These are phyloP conservation scores for Curvularia spicifera DNA, from an alignment of 2,329 filamentous ascomycete species.

Conservation along the genomic window DNA sequence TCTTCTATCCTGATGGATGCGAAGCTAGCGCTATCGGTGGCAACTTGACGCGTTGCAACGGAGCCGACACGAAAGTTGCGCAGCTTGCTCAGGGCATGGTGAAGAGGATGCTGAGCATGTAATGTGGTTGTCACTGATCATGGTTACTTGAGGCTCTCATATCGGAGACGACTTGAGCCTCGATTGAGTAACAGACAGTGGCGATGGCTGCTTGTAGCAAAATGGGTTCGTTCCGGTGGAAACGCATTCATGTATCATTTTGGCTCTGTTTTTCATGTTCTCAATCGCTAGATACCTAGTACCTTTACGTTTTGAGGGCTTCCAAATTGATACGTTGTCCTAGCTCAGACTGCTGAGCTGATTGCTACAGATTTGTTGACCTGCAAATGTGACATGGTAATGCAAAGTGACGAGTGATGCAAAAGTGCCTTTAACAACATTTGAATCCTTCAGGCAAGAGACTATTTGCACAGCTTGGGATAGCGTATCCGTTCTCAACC, in stretches of 20 bases:
- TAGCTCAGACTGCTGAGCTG: not conserved
- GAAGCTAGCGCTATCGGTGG: conserved; percentile 55
- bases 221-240: conserved; percentile 10
- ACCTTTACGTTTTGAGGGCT: conserved; percentile 3
- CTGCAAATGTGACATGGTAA: not conserved
- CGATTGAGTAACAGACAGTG: not conserved
- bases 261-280: not conserved
- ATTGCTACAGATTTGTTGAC: not conserved
- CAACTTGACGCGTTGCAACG: conserved; percentile 32
- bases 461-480: not conserved
- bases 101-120: conserved; percentile 30
- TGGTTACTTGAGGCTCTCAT: not conserved
- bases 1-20: conserved; percentile 57
- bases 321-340: conserved; percentile 8
- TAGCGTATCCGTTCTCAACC: too few species aligned
- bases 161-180: not conserved
- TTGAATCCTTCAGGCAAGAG: not conserved
- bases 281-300: conserved; percentile 8
- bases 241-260: not conserved
- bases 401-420: not conserved
- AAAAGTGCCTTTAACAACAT: not conserved
- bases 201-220: conserved; percentile 5
- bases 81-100: conserved; percentile 22
- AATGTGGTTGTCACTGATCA: not conserved
- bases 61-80: conserved; percentile 7